Conservation (phyloP, 1,284 basidiomycete species). For the Grifola frondosa region DNA sequence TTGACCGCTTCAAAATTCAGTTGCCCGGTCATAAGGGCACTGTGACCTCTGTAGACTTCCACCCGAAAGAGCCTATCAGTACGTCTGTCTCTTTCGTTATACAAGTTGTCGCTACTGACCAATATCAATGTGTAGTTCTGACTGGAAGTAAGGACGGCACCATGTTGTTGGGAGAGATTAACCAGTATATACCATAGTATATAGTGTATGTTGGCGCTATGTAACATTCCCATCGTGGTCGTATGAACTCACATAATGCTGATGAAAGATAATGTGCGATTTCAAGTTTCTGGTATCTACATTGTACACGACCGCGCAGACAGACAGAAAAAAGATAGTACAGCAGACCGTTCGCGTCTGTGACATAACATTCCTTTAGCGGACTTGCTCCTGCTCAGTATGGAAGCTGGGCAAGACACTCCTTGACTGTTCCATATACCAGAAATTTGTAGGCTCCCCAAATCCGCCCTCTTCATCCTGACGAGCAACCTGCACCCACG, state of each 20-base stretch:
- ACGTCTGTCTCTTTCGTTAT: slow-evolving; percentile 28
- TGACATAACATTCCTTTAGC: too few species aligned
- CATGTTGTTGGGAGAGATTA: slow-evolving; percentile 88
- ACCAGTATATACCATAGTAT: not conserved
- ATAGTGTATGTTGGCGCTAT: slow-evolving; percentile 3
- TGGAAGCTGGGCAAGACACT: slow-evolving; percentile 29
- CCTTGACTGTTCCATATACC: slow-evolving; percentile 32
- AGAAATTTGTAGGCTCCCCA: slow-evolving; percentile 27
- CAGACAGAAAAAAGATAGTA: too few species aligned
- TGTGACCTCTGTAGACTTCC: slow-evolving; percentile 87
- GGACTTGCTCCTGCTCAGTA: too few species aligned
- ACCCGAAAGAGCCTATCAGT: slow-evolving; percentile 92
- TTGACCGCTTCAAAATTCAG: slow-evolving; percentile 36
- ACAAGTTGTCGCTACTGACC: slow-evolving; percentile 11
- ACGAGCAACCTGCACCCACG: slow-evolving; percentile 61
- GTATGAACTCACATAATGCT: too few species aligned
- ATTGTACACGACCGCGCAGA: too few species aligned
- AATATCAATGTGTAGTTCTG: slow-evolving; percentile 51
- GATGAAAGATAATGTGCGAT: too few species aligned
- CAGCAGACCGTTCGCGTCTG: too few species aligned
- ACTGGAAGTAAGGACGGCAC: slow-evolving; percentile 88
- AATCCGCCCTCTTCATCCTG: slow-evolving; percentile 16
- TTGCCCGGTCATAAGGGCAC: slow-evolving; percentile 94
- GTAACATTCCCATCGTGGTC: too few species aligned
- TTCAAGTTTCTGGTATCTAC: too few species aligned